Percentiles rank a stretch among this genome's conserved stretches.
Conservation (phyloP, 1,284 basidiomycete species). For the Melampsora americana region DNA sequence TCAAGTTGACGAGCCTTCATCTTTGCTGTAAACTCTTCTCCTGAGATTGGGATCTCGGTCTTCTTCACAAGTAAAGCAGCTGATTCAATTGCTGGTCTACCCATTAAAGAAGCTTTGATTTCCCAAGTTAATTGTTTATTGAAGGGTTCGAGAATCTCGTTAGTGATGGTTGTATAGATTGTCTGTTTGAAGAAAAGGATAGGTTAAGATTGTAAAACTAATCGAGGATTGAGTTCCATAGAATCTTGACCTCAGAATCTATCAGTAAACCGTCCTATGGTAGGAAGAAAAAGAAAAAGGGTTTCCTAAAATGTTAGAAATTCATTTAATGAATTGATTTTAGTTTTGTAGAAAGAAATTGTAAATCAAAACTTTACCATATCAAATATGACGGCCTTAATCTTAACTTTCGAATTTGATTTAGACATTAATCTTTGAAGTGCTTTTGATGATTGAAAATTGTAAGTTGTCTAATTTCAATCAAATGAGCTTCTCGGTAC, state of each 20-base stretch:
- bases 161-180: constrained; percentile 53
- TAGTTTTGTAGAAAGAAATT: no score
- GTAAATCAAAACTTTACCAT: constrained; percentile 45
- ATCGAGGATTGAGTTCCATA: not conserved
- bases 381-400: constrained; percentile 49
- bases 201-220: not conserved
- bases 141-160: constrained; percentile 52
- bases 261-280: constrained; percentile 53
- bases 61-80: constrained; percentile 44
- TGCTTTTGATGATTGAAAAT: no score
- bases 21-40: constrained; percentile 8
- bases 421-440: not conserved
- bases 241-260: constrained; percentile 50
- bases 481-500: no score
- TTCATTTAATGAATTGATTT: no score
- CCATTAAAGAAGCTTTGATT: constrained; percentile 54
- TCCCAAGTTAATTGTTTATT: constrained; percentile 54
- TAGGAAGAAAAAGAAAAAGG: no score
- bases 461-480: no score
- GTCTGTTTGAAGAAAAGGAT: not conserved
- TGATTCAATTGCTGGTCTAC: constrained; percentile 53
- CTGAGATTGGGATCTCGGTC: constrained; percentile 13
- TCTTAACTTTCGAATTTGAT: constrained; percentile 21
- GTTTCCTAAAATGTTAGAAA: no score
- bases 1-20: constrained; percentile 40